Base-by-base conservation (phyloP, 2,329 filamentous ascomycete species). In the Penicillium griseofulvum region DNA sequence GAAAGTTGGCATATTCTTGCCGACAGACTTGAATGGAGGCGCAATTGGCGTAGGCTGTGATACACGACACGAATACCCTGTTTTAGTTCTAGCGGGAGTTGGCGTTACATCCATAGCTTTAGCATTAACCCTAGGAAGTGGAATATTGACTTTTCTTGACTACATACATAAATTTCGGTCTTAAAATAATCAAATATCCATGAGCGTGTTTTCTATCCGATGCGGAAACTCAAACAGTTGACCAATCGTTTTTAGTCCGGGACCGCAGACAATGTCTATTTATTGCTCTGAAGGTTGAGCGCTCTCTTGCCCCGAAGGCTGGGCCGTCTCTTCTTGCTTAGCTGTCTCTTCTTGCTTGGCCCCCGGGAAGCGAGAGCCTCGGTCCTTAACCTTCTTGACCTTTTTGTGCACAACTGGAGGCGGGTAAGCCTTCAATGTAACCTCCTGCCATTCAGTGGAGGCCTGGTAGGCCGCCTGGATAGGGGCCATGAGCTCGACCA, bases 341-440 rank as follows among this genome's bases (percentile, higher is more conserved):
- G 57, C 61, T n/a, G 24, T 34, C 24, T 43, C 48, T 28, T 43
- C 22, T 22, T 22, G 49, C 33, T 57, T 54, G 16, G 57, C 61
- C 22, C 61, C 61, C 1, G 61, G 61, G 53, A 86, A 82, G 57
- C 83, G 80, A 1, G 83, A 82, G 1, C 89, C 89, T 75, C 87
- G 87, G 66, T 92, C 85, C 81, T 92, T 94, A 58, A 80, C 79
- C 77, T 90, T 90, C 80, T 85, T 85, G 76, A 83, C 83, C 78
- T 91, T 89, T 78, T 90, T 87, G 71, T 77, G 73, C 26, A 79
- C 78, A 1, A 80, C 79, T 0, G 82, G 80, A 1, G 84, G 84
- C 17, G 94, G 94, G 81, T 97, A 99, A 29, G 92, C 94, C 71
- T 88, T 87, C 49, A 83, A 71, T 48, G 87, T 83, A 51, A 91